Evolutionary conservation across 345 rosid genomes (phyloP).

Genomic region (Boechera retrofracta): DNA sequence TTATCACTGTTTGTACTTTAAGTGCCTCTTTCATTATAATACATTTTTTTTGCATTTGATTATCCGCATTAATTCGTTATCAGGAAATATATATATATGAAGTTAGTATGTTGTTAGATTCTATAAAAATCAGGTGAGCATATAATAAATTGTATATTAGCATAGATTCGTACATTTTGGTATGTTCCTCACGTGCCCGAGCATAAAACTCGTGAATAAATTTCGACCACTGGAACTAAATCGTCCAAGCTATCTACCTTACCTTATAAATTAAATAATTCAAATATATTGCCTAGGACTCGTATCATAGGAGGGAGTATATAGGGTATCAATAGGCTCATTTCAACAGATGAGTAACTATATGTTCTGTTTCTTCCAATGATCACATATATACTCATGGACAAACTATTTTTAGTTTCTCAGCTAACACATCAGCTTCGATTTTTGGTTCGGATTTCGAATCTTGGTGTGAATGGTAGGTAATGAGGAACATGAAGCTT

Average conservation of each 20-base stretch:
- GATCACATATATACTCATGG: too few relatives aligned
- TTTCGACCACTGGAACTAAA: slow-evolving; percentile 23
- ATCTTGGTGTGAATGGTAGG: too few relatives aligned
- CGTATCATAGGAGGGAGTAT: neutral
- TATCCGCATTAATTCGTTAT: slow-evolving; percentile 2
- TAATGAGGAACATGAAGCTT: too few relatives aligned
- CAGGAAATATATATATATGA: neutral
- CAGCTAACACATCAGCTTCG: neutral
- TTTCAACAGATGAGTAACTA: neutral
- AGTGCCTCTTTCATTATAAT: neutral
- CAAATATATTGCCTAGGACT: neutral
- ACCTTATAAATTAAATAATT: neutral
- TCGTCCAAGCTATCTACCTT: neutral
- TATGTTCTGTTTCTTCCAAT: too few relatives aligned
- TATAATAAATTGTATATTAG: neutral
- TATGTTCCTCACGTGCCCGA: slow-evolving; percentile 32
- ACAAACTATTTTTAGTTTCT: too few relatives aligned
- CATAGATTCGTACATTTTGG: slow-evolving; percentile 32
- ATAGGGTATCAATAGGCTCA: neutral
- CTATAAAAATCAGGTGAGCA: neutral
- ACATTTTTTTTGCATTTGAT: neutral
- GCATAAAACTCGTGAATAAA: slow-evolving; percentile 13
- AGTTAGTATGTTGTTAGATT: slow-evolving; percentile 17
- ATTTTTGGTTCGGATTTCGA: neutral
- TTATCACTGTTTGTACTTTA: slow-evolving; percentile 6